A percentile compares a stretch with the other conserved stretches of the same genome.
phyloP scores from a whole-genome alignment of 441 rosid species.

The Mallotus repandus region DNA sequence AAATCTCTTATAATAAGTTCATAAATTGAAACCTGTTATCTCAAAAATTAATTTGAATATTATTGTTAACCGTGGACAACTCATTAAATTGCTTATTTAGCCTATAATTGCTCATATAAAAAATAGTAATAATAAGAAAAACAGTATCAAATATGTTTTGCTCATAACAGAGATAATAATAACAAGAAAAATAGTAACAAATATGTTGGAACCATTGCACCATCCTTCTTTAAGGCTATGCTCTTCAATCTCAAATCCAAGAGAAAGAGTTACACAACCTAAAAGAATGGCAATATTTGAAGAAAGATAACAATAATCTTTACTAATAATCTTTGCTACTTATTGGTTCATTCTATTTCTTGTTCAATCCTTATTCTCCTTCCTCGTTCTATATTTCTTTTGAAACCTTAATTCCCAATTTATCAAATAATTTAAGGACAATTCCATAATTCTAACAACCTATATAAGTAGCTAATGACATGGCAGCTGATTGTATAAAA shows the following conservation, averaged over 20 bases:
- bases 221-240: constrained; percentile 42
- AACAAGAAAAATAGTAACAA: constrained; percentile 40
- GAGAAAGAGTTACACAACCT: constrained; percentile 44
- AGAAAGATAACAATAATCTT: too few species aligned
- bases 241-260: constrained; percentile 43
- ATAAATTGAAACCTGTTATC: constrained; percentile 32
- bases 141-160: too few species aligned
- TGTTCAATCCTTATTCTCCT: too few species aligned
- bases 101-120: constrained; percentile 36
- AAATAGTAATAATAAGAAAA: too few species aligned
- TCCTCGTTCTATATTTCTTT: too few species aligned
- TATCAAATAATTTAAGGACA: too few species aligned
- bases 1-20: constrained; percentile 44
- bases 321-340: too few species aligned
- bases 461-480: too few species aligned
- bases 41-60: constrained; percentile 34
- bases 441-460: too few species aligned
- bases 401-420: too few species aligned
- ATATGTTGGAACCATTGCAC: constrained; percentile 57
- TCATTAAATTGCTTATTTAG: constrained; percentile 37
- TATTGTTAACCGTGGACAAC: constrained; percentile 30
- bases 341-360: too few species aligned
- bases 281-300: constrained; percentile 42
- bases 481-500: too few species aligned
- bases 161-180: constrained; percentile 37